Base-by-base conservation (phyloP, 129 eudicot species). In the Escallonia rubra region DNA sequence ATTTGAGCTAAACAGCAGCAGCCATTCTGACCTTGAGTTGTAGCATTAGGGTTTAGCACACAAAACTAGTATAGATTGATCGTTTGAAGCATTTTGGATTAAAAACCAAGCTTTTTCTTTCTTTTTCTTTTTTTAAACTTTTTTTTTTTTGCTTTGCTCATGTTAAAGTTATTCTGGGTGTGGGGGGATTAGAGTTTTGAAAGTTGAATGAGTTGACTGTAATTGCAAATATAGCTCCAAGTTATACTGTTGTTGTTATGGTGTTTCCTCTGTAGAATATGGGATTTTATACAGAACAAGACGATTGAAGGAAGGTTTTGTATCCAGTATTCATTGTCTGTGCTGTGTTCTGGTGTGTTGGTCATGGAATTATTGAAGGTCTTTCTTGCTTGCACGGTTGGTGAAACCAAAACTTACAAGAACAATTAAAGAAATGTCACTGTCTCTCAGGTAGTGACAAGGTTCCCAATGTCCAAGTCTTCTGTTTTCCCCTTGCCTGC, bases 301-400 rank as follows among this genome's bases (percentile, higher is more conserved):
- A 34, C 59, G 4, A 52, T 55, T 55, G 59, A 55, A 55, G 59
- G 7, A n/a, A 4, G 34, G 34, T n/a, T n/a, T n/a, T n/a, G n/a
- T 23, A 23, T 23, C 34, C 34, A 23, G 34, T 23, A 23, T 23
- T 23, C 34, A 1, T 23, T 23, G 34, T 23, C 34, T 23, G 34
- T 23, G 34, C 1, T 23, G 34, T 23, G 34, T 23, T 23, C 34
- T 23, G 34, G 34, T 23, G 34, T 23, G 34, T 23, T 0, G 34
- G 34, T 23, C 34, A 23, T 23, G 34, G 34, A 23, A 23, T 23
- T 23, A 23, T 23, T 23, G 34, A 23, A 1, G 34, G 34, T 23
- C 34, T 8, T 61, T 61, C 49, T 43, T 59, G 43, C 45, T 59
- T 59, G 64, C 46, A 59, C 64, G 64, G 4, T 40, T 2, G n/a